Conservation (phyloP, 495 filamentous ascomycete genomes). For the Xylaria nigripes region DNA sequence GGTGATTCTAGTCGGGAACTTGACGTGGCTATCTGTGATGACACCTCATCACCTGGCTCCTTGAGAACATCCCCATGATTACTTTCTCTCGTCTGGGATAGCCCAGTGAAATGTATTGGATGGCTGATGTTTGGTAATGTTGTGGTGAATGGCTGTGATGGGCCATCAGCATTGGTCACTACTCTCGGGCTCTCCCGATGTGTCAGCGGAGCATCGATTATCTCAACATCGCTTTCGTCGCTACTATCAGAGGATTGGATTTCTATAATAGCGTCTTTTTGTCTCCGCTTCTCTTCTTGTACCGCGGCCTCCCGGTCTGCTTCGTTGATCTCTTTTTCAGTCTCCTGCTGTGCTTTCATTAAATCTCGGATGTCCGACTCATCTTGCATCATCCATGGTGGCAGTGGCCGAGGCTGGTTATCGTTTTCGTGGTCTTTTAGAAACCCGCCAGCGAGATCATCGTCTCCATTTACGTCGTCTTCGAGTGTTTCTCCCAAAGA, state of each 20-base stretch:
- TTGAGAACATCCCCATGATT: conserved; percentile 30
- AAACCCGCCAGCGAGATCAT: conserved; percentile 63
- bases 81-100: conserved; percentile 6
- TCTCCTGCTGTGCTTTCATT: conserved; percentile 36
- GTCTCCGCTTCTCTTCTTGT: conserved; percentile 34
- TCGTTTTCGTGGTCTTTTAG: conserved; percentile 38
- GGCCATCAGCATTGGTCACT: conserved; percentile 4
- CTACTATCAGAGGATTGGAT: conserved; percentile 37
- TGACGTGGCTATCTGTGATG: not conserved
- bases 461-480: conserved; percentile 28
- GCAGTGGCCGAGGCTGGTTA: conserved; percentile 55
- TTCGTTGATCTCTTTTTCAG: conserved; percentile 39
- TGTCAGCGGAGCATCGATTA: conserved; percentile 40
- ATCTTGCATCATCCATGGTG: conserved; percentile 72
- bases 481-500: conserved; percentile 14
- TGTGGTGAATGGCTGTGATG: conserved; percentile 15
- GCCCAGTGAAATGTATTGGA: conserved; percentile 5
- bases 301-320: conserved; percentile 45
- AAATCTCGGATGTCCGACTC: conserved; percentile 45
- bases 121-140: conserved; percentile 14
- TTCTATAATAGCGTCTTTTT: conserved; percentile 31
- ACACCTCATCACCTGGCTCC: conserved; percentile 30
- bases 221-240: conserved; percentile 47
- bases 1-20: conserved; percentile 4
- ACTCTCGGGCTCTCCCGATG: conserved; percentile 6